phyloP scores from a whole-genome alignment of 106 monocot species.

The Dendrobium catenatum region DNA sequence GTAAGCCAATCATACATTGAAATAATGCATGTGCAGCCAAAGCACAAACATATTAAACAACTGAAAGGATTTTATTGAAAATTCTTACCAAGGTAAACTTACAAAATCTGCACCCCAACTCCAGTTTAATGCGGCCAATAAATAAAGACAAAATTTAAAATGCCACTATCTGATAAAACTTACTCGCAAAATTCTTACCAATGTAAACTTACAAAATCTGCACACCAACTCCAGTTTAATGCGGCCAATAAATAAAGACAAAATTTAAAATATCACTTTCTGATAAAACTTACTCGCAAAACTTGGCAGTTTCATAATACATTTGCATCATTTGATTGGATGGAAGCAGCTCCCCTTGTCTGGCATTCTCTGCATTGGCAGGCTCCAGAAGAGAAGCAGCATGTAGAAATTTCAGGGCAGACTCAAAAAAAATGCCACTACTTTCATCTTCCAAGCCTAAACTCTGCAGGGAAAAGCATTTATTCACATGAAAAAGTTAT shows the following conservation, averaged over 20 bases:
- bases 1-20: neutral
- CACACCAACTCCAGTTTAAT: neutral
- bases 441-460: slow-evolving; percentile 67
- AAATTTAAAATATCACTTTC: neutral
- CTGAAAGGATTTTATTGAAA: neutral
- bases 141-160: neutral
- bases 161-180: slow-evolving; percentile 13
- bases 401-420: slow-evolving; percentile 85
- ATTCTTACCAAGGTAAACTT: neutral
- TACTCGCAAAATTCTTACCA: slow-evolving; percentile 63
- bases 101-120: neutral
- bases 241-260: neutral
- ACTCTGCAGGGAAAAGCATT: slow-evolving; percentile 30
- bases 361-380: slow-evolving; percentile 39
- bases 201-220: neutral
- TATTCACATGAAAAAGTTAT: neutral
- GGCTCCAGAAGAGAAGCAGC: slow-evolving; percentile 70
- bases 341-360: slow-evolving; percentile 38
- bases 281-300: slow-evolving; percentile 70
- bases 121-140: neutral
- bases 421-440: slow-evolving; percentile 71
- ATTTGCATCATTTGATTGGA: slow-evolving; percentile 35
- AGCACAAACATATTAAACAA: neutral
- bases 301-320: slow-evolving; percentile 80
- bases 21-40: neutral